Conservation (phyloP, 768 basidiomycete genomes). For the Dendrothele bispora region DNA sequence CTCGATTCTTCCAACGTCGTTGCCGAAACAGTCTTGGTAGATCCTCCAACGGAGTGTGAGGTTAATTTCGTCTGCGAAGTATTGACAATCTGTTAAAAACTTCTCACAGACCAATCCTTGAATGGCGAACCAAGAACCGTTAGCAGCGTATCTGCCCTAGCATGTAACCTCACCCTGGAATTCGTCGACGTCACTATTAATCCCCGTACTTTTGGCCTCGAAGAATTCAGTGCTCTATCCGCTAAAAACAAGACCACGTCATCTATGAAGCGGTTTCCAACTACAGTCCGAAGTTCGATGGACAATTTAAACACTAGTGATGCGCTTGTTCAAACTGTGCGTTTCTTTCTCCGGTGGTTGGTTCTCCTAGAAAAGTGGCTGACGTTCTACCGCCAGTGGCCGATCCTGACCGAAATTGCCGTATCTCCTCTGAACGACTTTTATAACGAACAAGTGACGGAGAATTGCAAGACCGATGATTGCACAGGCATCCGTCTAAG, state of each 20-base stretch:
- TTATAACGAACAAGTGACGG: background rate
- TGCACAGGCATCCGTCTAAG: background rate
- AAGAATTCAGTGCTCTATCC: background rate
- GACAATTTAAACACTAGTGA: background rate
- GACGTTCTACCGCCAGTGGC: background rate
- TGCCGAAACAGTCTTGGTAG: background rate
- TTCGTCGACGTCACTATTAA: background rate
- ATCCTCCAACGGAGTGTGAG: constrained; percentile 3
- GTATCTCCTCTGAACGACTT: background rate
- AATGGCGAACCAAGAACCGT: background rate
- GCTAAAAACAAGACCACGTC: background rate
- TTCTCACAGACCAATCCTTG: background rate
- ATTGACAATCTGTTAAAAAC: background rate
- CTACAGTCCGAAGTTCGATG: background rate
- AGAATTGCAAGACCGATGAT: background rate
- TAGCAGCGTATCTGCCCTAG: background rate
- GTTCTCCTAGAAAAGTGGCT: background rate
- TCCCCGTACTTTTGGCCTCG: background rate
- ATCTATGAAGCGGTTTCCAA: background rate
- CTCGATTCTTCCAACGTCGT: background rate
- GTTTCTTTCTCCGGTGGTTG: background rate
- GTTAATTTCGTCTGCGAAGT: too few relatives aligned
- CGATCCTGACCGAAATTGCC: background rate
- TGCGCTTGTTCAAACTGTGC: background rate
- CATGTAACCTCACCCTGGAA: constrained; percentile 6